phyloP scores from a whole-genome alignment of 768 basidiomycete species.

The Auricularia cornea region DNA sequence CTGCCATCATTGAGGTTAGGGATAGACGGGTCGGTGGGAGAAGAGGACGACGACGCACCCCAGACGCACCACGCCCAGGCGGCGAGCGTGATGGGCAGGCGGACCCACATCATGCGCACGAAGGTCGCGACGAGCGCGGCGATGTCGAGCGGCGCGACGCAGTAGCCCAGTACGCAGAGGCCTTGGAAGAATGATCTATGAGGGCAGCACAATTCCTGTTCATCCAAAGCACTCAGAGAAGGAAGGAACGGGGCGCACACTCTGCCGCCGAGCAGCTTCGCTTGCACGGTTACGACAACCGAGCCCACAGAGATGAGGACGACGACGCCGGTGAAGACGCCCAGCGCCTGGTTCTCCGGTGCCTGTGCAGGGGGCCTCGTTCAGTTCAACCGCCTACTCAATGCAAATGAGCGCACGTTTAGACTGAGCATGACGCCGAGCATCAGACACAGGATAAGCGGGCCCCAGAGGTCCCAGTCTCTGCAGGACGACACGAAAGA shows the following conservation, averaged over 20 bases:
- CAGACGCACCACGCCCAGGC: conserved; percentile 97
- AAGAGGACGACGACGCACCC: conserved; percentile 46
- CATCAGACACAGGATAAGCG: conserved; percentile 70
- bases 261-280: conserved; percentile 50
- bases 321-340: conserved; percentile 89
- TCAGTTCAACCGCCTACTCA: no score
- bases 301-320: conserved; percentile 89
- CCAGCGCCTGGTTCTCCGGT: conserved; percentile 70
- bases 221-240: neutral
- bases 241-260: conserved; percentile 37
- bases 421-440: conserved; percentile 81
- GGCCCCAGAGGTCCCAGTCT: conserved; percentile 99
- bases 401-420: conserved; percentile 43
- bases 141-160: conserved; percentile 85
- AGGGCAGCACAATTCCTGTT: neutral
- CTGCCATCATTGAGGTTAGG: conserved; percentile 30
- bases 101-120: conserved; percentile 75
- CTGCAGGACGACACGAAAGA: conserved; percentile 31
- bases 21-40: neutral
- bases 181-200: conserved; percentile 93
- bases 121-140: conserved; percentile 85
- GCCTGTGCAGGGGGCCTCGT: conserved; percentile 66
- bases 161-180: conserved; percentile 90
- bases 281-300: conserved; percentile 88
- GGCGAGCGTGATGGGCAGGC: conserved; percentile 75